phyloP scores from a whole-genome alignment of 1,284 basidiomycete species.

The Takashimella tepidaria region DNA sequence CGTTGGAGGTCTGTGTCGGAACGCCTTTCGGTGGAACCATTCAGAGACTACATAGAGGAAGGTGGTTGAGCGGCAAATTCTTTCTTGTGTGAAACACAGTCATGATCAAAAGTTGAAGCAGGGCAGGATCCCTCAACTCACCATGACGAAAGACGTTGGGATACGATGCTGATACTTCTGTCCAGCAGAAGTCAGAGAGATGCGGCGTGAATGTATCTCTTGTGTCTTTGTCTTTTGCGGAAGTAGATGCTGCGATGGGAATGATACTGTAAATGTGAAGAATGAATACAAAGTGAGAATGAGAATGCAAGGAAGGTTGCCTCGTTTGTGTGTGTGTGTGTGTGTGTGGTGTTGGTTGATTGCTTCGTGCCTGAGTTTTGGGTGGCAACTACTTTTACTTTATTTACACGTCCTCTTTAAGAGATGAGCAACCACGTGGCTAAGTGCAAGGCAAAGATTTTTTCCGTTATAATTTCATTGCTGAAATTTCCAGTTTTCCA shows the following conservation, averaged over 20 bases:
- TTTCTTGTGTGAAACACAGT: conserved; percentile 1
- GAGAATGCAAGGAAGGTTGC: background rate
- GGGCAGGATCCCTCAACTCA: too few relatives aligned
- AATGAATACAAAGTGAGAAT: background rate
- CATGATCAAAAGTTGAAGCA: too few relatives aligned
- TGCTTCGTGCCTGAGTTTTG: background rate
- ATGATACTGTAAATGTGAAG: background rate
- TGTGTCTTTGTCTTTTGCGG: too few relatives aligned
- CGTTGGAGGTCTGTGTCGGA: conserved; percentile 32
- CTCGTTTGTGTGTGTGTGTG: background rate
- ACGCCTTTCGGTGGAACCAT: conserved; percentile 16
- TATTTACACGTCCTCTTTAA: background rate
- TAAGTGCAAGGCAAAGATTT: too few relatives aligned
- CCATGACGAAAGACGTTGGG: background rate
- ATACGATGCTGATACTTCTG: background rate
- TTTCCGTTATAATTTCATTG: too few relatives aligned
- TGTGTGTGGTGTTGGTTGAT: background rate
- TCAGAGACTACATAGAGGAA: background rate
- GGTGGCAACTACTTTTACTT: background rate
- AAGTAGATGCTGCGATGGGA: background rate
- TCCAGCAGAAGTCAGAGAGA: background rate
- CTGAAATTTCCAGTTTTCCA: too few relatives aligned
- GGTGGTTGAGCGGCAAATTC: too few relatives aligned
- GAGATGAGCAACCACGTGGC: background rate
- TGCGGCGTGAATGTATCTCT: too few relatives aligned